Percentiles rank a stretch among this genome's conserved stretches.
These are phyloP conservation scores for Austroboletus olivaceoglutinosus DNA, from an alignment of 1,284 basidiomycete species.

Conservation along the genomic window DNA sequence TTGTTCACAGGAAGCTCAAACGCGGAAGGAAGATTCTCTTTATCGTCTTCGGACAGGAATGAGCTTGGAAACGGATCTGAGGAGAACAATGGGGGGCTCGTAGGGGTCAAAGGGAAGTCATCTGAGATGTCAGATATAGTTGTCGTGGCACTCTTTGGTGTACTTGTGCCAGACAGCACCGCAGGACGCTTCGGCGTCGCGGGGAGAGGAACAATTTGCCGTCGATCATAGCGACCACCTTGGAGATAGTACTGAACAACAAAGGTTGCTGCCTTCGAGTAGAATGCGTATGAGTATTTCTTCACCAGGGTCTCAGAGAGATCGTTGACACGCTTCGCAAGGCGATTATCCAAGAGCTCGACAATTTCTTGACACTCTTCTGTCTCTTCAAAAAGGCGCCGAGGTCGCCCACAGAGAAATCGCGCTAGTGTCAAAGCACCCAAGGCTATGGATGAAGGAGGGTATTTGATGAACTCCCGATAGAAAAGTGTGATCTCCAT, in stretches of 20 bases:
- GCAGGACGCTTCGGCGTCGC: conserved; percentile 65
- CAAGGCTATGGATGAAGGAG: conserved; percentile 83
- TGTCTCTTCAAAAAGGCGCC: conserved; percentile 77
- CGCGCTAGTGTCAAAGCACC: conserved; percentile 89
- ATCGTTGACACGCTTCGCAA: conserved; percentile 83
- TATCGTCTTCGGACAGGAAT: conserved; percentile 62
- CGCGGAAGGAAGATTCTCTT: conserved; percentile 70
- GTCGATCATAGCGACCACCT: conserved; percentile 64
- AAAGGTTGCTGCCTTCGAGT: conserved; percentile 89
- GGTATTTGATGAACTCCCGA: conserved; percentile 87
- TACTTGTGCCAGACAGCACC: conserved; percentile 52
- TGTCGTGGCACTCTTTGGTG: conserved; percentile 70
- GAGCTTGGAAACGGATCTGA: conserved; percentile 56
- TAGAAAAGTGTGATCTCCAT: conserved; percentile 99
- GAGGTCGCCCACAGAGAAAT: conserved; percentile 77
- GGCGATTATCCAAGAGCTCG: conserved; percentile 79
- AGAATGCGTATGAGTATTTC: conserved; percentile 96
- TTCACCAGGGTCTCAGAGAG: conserved; percentile 93
- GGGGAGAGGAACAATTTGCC: conserved; percentile 54
- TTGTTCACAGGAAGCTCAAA: conserved; percentile 73
- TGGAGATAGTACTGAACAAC: conserved; percentile 91
- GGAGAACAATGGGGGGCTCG: conserved; percentile 56
- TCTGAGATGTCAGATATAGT: conserved; percentile 73
- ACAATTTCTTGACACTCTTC: conserved; percentile 77
- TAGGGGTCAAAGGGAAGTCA: conserved; percentile 78